Evolutionary conservation across 352 stramenopile genomes (phyloP).

Genomic region (Pythium phragmitis): DNA sequence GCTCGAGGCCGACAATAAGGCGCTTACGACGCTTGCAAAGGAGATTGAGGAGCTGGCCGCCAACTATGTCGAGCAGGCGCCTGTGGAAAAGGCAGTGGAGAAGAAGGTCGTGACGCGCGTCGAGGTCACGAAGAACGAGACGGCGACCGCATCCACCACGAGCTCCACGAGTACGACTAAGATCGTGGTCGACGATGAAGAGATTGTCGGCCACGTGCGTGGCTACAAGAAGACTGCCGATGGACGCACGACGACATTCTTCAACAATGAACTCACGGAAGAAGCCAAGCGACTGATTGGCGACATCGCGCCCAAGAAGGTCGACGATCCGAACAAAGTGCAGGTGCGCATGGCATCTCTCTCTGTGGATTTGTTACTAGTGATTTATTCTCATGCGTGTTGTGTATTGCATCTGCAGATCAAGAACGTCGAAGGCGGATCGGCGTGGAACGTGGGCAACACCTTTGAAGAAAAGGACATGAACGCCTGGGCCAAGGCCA

Average conservation of each 20-base stretch:
- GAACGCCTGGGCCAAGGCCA: slow-evolving; percentile 80
- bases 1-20: slow-evolving; percentile 76
- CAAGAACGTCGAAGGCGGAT: slow-evolving; percentile 82
- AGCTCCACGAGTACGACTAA: slow-evolving; percentile 21
- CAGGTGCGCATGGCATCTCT: slow-evolving; percentile 25
- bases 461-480: slow-evolving; percentile 94
- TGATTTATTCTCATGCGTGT: not conserved
- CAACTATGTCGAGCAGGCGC: slow-evolving; percentile 51
- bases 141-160: not conserved
- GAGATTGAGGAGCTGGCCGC: slow-evolving; percentile 63
- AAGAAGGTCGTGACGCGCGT: slow-evolving; percentile 62
- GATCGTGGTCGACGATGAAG: slow-evolving; percentile 60
- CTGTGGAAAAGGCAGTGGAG: slow-evolving; percentile 26
- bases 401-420: slow-evolving; percentile 35
- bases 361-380: not conserved
- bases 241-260: slow-evolving; percentile 98
- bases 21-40: slow-evolving; percentile 54
- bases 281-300: slow-evolving; percentile 97
- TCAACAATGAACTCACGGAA: slow-evolving; percentile 98
- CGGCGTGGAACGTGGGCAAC: slow-evolving; percentile 93
- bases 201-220: slow-evolving; percentile 67
- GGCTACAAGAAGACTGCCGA: slow-evolving; percentile 97
- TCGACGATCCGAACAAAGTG: slow-evolving; percentile 65
- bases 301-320: slow-evolving; percentile 92
- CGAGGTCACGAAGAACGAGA: slow-evolving; percentile 36